Base-by-base conservation (phyloP, 1,284 basidiomycete species). In the Bjerkandera adusta region DNA sequence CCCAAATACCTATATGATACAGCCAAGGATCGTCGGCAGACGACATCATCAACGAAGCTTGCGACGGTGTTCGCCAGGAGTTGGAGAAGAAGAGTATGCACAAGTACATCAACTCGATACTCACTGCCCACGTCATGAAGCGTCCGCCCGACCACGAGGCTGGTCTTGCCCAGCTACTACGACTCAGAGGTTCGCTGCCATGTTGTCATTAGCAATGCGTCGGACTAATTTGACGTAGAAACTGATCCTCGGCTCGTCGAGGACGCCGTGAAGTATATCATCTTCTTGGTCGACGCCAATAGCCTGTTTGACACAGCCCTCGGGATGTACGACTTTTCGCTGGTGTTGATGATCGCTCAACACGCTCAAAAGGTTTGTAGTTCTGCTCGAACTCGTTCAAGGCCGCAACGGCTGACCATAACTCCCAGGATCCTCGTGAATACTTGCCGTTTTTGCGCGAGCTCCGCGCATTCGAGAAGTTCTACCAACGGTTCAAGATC, bases 311-410 rank as follows among this genome's bases (percentile, higher is more conserved):
- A 98, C 62, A 89, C 90, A 4, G 97, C 97, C 1, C 77, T 99
- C 20, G 96, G 97, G 20, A 98, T 98, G 93, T 99, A 99, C 67
- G 93, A 99, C 67, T 97, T 99, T 68, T 85, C 89, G 18, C 74
- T 99, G 2, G 95, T 97, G 2, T 74, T 99, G 26, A 86, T 99
- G 84, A 81, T 99, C 29, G 96, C 97, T 1, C 97, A 99, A 64
- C 90, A 98, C 60, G 91, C 95, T 27, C 94, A 97, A 65, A 96
- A 95, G 77, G 93, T 91, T 34, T 21, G 65, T 54, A 13, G 11
- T n/a, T 25, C 12, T 10, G 15, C 24, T 4, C 32, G 12, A 15
- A 26, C 21, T 12, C 34, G 24, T 5, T 45, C 29, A 8, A 25
- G 16, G 10, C 35, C 35, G 12, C 8, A 16, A 25, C 26, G 30